A percentile compares a stretch with the other conserved stretches of the same genome.
phyloP scores from a whole-genome alignment of 352 stramenopile species.

The Pseudoperonospora humuli region DNA sequence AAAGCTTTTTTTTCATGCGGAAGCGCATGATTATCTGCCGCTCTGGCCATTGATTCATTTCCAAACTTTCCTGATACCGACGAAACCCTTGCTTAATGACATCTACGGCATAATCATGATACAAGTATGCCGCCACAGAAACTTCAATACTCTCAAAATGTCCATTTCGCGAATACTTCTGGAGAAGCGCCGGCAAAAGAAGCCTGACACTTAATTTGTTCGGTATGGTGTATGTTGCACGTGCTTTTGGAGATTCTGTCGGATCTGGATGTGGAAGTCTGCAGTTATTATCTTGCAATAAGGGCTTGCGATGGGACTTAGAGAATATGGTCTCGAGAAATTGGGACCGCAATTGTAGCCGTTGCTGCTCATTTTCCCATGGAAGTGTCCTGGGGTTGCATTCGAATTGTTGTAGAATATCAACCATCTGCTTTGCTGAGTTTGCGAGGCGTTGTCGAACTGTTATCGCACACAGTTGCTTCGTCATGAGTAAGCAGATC shows the following conservation, averaged over 20 bases:
- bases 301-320: conserved; percentile 32
- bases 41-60: conserved; percentile 48
- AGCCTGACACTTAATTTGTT: conserved; percentile 39
- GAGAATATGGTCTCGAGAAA: conserved; percentile 61
- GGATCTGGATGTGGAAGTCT: conserved; percentile 5
- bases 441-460: conserved; percentile 63
- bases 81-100: conserved; percentile 40
- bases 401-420: conserved; percentile 48
- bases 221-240: conserved; percentile 10
- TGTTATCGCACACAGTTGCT: conserved; percentile 7
- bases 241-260: neutral
- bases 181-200: conserved; percentile 51
- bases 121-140: conserved; percentile 35
- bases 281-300: conserved; percentile 17
- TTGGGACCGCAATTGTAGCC: conserved; percentile 37
- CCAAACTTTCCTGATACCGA: conserved; percentile 29
- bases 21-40: conserved; percentile 53
- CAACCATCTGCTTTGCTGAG: conserved; percentile 67
- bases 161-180: conserved; percentile 75
- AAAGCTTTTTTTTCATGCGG: conserved; percentile 45
- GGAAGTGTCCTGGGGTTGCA: conserved; percentile 41
- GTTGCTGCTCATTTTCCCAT: conserved; percentile 44
- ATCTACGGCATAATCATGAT: conserved; percentile 45
- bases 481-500: neutral
- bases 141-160: conserved; percentile 63